These are phyloP conservation scores for Phialocephala subalpina DNA, from an alignment of 2,329 filamentous ascomycete species.

Conservation along the genomic window DNA sequence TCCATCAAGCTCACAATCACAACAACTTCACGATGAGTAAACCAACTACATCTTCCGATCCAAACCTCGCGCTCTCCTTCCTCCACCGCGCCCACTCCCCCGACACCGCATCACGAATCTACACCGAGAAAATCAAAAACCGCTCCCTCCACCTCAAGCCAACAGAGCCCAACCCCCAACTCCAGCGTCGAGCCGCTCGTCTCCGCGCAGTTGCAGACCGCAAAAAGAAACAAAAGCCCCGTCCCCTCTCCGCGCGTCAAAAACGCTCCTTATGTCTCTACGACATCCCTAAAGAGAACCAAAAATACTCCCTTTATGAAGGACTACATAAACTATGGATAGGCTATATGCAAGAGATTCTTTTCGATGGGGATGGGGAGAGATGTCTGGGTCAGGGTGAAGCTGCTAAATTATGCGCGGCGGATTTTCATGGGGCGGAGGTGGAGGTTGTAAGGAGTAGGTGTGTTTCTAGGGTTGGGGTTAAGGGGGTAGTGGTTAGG, in stretches of 20 bases:
- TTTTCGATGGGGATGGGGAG: conserved; percentile 53
- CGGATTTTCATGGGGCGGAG: conserved; percentile 89
- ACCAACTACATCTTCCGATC: conserved; percentile 12
- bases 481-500: conserved; percentile 86
- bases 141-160: conserved; percentile 59
- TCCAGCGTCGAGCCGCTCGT: conserved; percentile 49
- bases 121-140: conserved; percentile 83
- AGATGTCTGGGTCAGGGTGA: conserved; percentile 46
- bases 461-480: conserved; percentile 82
- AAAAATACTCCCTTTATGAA: conserved; percentile 78
- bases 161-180: conserved; percentile 57
- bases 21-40: not conserved
- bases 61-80: conserved; percentile 63
- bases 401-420: conserved; percentile 80
- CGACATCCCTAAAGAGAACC: conserved; percentile 72
- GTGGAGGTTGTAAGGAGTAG: conserved; percentile 83
- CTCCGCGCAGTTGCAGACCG: conserved; percentile 47
- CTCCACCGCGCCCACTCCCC: conserved; percentile 83
- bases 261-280: conserved; percentile 78
- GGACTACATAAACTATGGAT: conserved; percentile 83
- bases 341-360: conserved; percentile 82
- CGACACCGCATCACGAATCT: conserved; percentile 74
- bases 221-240: conserved; percentile 59
- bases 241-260: conserved; percentile 80
- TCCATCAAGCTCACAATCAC: not conserved